These are phyloP conservation scores for Lyophyllum shimeji DNA, from an alignment of 768 basidiomycete species.

Conservation along the genomic window DNA sequence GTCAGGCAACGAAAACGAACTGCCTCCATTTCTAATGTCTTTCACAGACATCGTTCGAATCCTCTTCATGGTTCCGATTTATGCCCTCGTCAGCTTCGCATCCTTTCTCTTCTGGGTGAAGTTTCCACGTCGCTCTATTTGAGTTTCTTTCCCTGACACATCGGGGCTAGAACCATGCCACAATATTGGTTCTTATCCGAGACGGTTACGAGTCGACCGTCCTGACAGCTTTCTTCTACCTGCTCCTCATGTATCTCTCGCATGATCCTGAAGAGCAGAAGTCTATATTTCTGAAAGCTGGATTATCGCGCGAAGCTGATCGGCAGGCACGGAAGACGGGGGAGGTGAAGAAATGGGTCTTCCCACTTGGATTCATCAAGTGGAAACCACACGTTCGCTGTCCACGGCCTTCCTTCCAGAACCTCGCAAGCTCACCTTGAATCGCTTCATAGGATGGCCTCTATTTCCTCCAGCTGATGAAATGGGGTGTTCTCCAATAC, in stretches of 20 bases:
- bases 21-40: not conserved
- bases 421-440: constrained; percentile 5
- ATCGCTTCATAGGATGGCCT: constrained; percentile 50
- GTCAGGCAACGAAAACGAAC: constrained; percentile 10
- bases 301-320: constrained; percentile 59
- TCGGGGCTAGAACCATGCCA: constrained; percentile 55
- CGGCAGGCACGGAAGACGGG: constrained; percentile 39
- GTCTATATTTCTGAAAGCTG: constrained; percentile 54
- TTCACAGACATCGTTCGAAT: constrained; percentile 65
- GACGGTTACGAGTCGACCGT: constrained; percentile 79
- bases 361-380: constrained; percentile 62
- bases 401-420: not conserved
- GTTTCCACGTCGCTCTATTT: constrained; percentile 3
- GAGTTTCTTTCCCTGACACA: not conserved
- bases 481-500: constrained; percentile 76
- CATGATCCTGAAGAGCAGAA: constrained; percentile 61
- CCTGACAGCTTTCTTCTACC: constrained; percentile 76
- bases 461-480: constrained; percentile 72
- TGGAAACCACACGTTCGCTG: constrained; percentile 56
- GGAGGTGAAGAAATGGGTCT: constrained; percentile 61
- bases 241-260: constrained; percentile 70
- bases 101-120: constrained; percentile 74
- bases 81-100: constrained; percentile 63
- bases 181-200: constrained; percentile 65
- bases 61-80: constrained; percentile 78